Evolutionary conservation across 371 early-diverging fungal species (phyloP), one percentile per base, ranked within the genome.

Genomic region (Funneliformis caledonium): DNA sequence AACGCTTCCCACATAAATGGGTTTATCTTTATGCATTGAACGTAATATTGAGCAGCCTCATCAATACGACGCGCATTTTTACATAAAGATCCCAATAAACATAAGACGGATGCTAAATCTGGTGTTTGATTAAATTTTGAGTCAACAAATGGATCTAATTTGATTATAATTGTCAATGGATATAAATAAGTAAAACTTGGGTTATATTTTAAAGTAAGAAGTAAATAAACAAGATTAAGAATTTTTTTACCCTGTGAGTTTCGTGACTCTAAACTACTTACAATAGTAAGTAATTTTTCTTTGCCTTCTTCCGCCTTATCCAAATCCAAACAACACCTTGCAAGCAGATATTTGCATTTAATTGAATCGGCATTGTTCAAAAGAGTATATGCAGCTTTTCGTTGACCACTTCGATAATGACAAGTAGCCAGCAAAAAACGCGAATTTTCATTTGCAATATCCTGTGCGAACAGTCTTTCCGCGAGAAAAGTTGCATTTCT

Each of bases 1-100:
- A 83, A 90, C 8, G 91, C 89, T 43, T 83, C 85, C 92, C 92
- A 93, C 62, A 90, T 56, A 72, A 90, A 89, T n/a, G 93, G 91
- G 81, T 88, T 87, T 67, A 84, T 64, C 43, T 85, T 81, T 9
- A 92, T 72, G 5, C 90, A 86, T n/a, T 83, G 75, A 42, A 78
- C 78, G 72, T 88, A 89, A 62, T 86, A 84, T 42, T 74, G 72
- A 43, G 79, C 79, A 14, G 91, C 91, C 33, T 86, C 80, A 19
- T 86, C 85, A 45, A 80, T 80, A 56, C 87, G 82, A 16, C 84
- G 83, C 45, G 86, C 84, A 22, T 85, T 84, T 72, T 88, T 88
- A 81, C 68, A 52, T 10, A 90, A 70, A 48, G 82, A 81, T 42
- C 90, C 90, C 70, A 89, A 78, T 10, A 89, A 83, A 82, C 85